Conservation (phyloP, 75 land plant species). For the Chamaecyparis obtusa region DNA sequence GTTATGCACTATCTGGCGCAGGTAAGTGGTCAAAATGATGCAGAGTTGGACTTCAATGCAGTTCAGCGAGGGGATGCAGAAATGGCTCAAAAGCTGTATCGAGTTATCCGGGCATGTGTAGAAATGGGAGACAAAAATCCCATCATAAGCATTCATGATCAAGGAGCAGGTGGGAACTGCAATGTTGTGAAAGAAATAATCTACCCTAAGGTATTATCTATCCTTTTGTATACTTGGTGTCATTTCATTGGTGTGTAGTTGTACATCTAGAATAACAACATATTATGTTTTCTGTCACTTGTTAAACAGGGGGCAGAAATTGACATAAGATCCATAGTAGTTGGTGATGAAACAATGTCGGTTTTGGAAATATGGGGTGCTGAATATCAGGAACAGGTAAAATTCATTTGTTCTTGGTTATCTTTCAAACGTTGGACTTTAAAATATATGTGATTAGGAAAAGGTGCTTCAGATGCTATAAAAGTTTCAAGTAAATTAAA, state of each 20-base stretch:
- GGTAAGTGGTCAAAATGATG: slow-evolving; percentile 94
- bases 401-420: background rate
- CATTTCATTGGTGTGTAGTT: background rate
- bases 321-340: slow-evolving; percentile 81
- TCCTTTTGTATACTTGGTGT: background rate
- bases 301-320: slow-evolving; percentile 75
- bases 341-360: slow-evolving; percentile 96
- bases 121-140: slow-evolving; percentile 93
- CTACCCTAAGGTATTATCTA: slow-evolving; percentile 59
- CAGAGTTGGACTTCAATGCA: slow-evolving; percentile 96
- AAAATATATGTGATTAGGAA: background rate
- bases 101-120: slow-evolving; percentile 86
- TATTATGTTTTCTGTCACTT: background rate
- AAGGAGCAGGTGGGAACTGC: slow-evolving; percentile 98
- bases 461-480: background rate
- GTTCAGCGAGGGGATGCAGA: slow-evolving; percentile 99
- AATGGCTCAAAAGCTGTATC: slow-evolving; percentile 96
- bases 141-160: slow-evolving; percentile 97
- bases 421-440: background rate
- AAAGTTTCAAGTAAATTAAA: background rate
- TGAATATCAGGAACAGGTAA: slow-evolving; percentile 91
- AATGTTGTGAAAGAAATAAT: slow-evolving; percentile 98
- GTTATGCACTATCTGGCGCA: slow-evolving; percentile 9
- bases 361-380: slow-evolving; percentile 99
- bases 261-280: background rate